Evolutionary conservation across 768 basidiomycete species (phyloP), one percentile per base, ranked within the genome.

Genomic region (Boletellus ananas): DNA sequence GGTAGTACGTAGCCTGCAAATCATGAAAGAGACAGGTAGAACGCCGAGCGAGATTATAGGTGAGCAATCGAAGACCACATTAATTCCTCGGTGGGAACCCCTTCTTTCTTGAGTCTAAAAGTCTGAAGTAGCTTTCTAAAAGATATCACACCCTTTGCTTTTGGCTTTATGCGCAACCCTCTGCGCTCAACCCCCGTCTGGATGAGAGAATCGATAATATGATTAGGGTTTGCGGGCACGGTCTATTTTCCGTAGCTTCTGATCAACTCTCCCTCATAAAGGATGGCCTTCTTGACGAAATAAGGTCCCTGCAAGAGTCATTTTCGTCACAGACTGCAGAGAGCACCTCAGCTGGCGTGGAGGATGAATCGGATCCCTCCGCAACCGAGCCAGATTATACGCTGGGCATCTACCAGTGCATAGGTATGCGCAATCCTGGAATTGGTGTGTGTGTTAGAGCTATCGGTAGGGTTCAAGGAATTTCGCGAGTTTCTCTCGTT

Each of bases 361-460:
- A 51, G 20, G 27, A 34, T n/a, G 31, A 45, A 10, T 16, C 34
- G 1, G 34, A 31, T 18, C 45, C 47, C 21, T 44, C 42, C n/a
- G 14, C 33, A 31, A 25, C 29, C 1, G 46, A 57, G 29, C 47
- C 52, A 12, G 80, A 93, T 61, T 87, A 83, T 59, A 89, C 89
- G 0, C 67, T 85, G 10, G 95, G 96, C 1, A 88, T 98, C 49
- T 97, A 89, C 68, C 96, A 99, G 65, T 81, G 91, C 0, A 99
- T 99, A 52, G 95, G 94, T 88, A 60, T 37, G 68, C 7, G 16
- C 34, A 35, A 59, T 44, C 18, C 40, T 45, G 42, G 9, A 27
- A 21, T 29, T 33, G 16, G 39, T 17, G 21, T 17, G 29, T 35
- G 34, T 39, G n/a, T 53, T 55, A 47, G 48, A 63, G 38, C 44